These are phyloP conservation scores for Trichoderma harzianum DNA, from an alignment of 2,329 filamentous ascomycete genomes.

Conservation along the genomic window DNA sequence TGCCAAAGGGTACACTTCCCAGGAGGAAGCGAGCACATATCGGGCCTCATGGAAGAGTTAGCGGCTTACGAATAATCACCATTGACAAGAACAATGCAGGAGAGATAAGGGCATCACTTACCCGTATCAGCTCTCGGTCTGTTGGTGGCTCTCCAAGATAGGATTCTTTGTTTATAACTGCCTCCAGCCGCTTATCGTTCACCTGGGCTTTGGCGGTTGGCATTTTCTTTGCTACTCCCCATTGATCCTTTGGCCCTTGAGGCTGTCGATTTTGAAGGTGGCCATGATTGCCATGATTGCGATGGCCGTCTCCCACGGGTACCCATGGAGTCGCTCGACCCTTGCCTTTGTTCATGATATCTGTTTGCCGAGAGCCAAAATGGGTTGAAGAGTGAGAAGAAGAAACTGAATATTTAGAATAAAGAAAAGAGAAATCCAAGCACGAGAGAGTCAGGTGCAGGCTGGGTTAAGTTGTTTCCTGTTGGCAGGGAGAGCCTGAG, in stretches of 20 bases:
- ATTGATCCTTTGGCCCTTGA: not conserved
- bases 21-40: conserved; percentile 30
- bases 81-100: not conserved
- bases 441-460: not conserved
- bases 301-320: not conserved
- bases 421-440: not conserved
- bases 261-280: not conserved
- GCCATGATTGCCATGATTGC: not conserved
- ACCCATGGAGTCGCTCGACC: not conserved
- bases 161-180: conserved; percentile 21
- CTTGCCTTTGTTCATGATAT: not conserved
- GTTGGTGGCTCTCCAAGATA: conserved; percentile 27
- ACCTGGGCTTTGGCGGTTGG: conserved; percentile 25
- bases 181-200: conserved; percentile 22
- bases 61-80: not conserved
- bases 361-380: not conserved
- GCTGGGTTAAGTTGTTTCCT: not conserved
- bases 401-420: accelerated
- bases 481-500: not conserved
- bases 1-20: conserved; percentile 25
- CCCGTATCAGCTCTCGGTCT: conserved; percentile 25
- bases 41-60: conserved; percentile 21
- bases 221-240: conserved; percentile 17
- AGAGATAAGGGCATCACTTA: conserved; percentile 7
- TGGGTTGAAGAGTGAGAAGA: not conserved